Conservation (phyloP, 2,329 filamentous ascomycete species). For the Lizonia empirigonia region DNA sequence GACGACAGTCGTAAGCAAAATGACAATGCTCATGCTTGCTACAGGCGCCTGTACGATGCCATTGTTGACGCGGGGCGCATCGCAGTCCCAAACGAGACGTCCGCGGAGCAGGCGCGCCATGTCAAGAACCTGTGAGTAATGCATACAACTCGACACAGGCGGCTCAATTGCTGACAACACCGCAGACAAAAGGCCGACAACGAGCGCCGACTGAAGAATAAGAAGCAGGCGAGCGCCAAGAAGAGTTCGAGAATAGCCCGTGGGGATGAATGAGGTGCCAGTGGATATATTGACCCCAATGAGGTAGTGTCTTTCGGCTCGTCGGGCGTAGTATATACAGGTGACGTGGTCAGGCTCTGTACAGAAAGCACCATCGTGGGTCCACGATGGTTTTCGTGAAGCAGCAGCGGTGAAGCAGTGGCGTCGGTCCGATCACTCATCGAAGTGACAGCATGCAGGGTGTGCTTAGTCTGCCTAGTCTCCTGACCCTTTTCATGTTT, state of each 20-base stretch:
- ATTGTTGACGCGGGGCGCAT: slow-evolving; percentile 58
- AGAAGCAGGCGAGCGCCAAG: slow-evolving; percentile 67
- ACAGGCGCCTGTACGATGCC: slow-evolving; percentile 61
- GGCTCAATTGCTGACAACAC: slow-evolving; percentile 27
- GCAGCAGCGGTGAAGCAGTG: slow-evolving; percentile 30
- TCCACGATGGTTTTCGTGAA: slow-evolving; percentile 23
- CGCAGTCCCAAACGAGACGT: slow-evolving; percentile 65
- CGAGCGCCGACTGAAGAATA: slow-evolving; percentile 61
- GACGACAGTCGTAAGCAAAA: slow-evolving; percentile 67
- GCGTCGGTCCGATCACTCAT: slow-evolving; percentile 24
- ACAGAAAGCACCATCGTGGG: slow-evolving; percentile 9
- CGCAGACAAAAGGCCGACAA: slow-evolving; percentile 62
- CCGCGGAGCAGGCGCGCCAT: slow-evolving; percentile 59
- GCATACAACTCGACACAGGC: slow-evolving; percentile 5
- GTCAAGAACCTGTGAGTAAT: slow-evolving; percentile 59
- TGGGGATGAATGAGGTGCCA: slow-evolving; percentile 36
- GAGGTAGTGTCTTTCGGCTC: slow-evolving; percentile 8
- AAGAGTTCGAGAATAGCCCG: slow-evolving; percentile 60
- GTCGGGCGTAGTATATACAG: slow-evolving; percentile 13
- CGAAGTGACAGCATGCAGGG: slow-evolving; percentile 23
- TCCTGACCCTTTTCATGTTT: slow-evolving; percentile 19
- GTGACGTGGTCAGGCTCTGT: slow-evolving; percentile 28
- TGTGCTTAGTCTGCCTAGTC: slow-evolving; percentile 25
- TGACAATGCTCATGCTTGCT: slow-evolving; percentile 65
- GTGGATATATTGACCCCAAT: slow-evolving; percentile 9